phyloP scores from a whole-genome alignment of 2,329 filamentous ascomycete species.

The Xylariales sp. region DNA sequence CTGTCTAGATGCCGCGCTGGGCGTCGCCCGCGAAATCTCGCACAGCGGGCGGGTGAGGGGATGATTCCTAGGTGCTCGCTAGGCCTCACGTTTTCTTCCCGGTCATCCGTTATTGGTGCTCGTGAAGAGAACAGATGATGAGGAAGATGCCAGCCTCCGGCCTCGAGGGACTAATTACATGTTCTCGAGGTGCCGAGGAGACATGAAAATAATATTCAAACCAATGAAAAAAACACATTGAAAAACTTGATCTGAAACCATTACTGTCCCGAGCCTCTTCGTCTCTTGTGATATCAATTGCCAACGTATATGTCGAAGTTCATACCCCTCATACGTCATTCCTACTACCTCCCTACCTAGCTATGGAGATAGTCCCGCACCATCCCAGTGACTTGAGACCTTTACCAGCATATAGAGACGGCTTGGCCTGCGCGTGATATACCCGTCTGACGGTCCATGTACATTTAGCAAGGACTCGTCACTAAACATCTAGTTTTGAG shows the following conservation, averaged over 20 bases:
- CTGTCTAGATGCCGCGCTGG: slow-evolving; percentile 17
- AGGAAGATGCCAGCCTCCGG: slow-evolving; percentile 29
- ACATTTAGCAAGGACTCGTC: not conserved
- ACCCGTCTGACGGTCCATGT: not conserved
- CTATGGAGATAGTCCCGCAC: not conserved
- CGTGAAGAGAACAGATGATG: slow-evolving; percentile 18
- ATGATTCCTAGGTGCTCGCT: slow-evolving; percentile 29
- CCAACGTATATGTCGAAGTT: not conserved
- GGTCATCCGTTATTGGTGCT: slow-evolving; percentile 5
- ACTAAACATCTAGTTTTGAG: not conserved
- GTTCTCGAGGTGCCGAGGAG: slow-evolving; percentile 30
- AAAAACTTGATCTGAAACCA: slow-evolving; percentile 13
- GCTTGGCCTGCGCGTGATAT: not conserved
- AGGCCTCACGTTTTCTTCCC: slow-evolving; percentile 5
- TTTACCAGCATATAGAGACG: not conserved
- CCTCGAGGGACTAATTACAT: slow-evolving; percentile 9
- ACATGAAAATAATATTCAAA: slow-evolving; percentile 20
- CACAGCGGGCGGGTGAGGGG: slow-evolving; percentile 17
- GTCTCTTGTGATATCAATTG: not conserved
- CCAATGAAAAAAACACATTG: slow-evolving; percentile 22
- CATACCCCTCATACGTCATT: not conserved
- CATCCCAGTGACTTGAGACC: not conserved
- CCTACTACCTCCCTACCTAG: not conserved
- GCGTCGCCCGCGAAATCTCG: slow-evolving; percentile 2
- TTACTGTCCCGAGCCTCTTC: not conserved